Percentiles rank a stretch among this genome's conserved stretches.
These are phyloP conservation scores for Penicillium sclerotiorum DNA, from an alignment of 2,329 filamentous ascomycete genomes.

Conservation along the genomic window DNA sequence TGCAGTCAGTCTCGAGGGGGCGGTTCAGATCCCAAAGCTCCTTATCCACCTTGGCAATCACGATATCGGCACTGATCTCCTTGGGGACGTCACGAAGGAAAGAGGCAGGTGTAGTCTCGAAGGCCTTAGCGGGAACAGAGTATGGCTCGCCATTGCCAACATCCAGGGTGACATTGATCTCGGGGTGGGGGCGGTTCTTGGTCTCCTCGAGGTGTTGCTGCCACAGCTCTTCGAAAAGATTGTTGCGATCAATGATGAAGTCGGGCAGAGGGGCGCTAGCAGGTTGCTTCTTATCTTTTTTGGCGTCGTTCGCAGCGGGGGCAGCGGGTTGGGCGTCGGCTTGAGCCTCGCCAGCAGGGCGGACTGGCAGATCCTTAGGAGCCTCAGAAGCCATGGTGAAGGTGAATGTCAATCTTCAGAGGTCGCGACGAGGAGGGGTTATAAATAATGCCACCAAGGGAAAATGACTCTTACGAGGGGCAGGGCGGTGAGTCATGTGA, in stretches of 20 bases:
- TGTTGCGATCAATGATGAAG: constrained; percentile 80
- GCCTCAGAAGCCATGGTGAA: constrained; percentile 40
- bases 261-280: constrained; percentile 59
- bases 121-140: constrained; percentile 68
- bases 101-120: constrained; percentile 88
- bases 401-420: too few relatives aligned
- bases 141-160: constrained; percentile 45
- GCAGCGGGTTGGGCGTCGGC: constrained; percentile 30
- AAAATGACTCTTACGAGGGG: too few relatives aligned
- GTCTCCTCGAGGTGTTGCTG: constrained; percentile 78
- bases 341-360: constrained; percentile 35
- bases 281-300: constrained; percentile 21
- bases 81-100: constrained; percentile 79
- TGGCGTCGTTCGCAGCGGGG: too few relatives aligned
- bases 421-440: too few relatives aligned
- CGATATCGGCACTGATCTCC: constrained; percentile 76
- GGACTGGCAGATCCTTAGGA: constrained; percentile 40
- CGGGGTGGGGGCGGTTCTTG: constrained; percentile 51
- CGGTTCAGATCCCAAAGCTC: constrained; percentile 91
- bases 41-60: constrained; percentile 83
- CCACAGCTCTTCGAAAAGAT: constrained; percentile 87
- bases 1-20: constrained; percentile 84
- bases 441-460: too few relatives aligned
- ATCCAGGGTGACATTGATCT: constrained; percentile 54
- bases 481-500: too few relatives aligned